Evolutionary conservation across 2,329 filamentous ascomycete genomes (phyloP).

Genomic region (Pseudogymnoascus sp.): DNA sequence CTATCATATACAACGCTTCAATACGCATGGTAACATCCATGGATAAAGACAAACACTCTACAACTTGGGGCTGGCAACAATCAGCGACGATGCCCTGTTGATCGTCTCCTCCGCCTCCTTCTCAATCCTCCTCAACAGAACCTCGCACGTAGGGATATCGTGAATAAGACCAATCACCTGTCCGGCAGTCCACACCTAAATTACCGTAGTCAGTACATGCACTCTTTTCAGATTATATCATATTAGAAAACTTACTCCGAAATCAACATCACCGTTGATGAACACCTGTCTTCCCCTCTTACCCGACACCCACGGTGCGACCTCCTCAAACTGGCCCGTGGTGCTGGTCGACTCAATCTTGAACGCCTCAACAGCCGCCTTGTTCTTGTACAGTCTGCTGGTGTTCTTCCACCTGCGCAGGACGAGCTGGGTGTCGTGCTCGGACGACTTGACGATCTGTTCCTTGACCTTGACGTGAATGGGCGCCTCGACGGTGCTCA

Average conservation of each 20-base stretch:
- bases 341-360: constrained; percentile 76
- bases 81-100: constrained; percentile 48
- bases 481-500: constrained; percentile 89
- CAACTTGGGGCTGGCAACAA: constrained; percentile 51
- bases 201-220: constrained; percentile 11
- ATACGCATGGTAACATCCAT: background rate
- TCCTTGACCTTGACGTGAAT: constrained; percentile 93
- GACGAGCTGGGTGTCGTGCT: constrained; percentile 85
- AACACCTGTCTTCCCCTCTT: constrained; percentile 89
- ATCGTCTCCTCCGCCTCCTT: constrained; percentile 64
- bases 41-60: constrained; percentile 23
- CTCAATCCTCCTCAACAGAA: constrained; percentile 64
- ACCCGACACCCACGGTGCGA: constrained; percentile 80
- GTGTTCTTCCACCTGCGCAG: constrained; percentile 92
- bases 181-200: constrained; percentile 88
- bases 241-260: constrained; percentile 56
- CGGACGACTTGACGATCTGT: constrained; percentile 76
- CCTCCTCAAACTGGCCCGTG: constrained; percentile 81
- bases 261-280: constrained; percentile 81
- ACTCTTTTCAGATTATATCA: background rate
- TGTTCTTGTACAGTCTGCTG: constrained; percentile 79
- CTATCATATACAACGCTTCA: background rate
- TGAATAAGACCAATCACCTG: constrained; percentile 88
- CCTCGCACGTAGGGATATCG: constrained; percentile 70
- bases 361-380: constrained; percentile 71